phyloP scores from a whole-genome alignment of 768 basidiomycete species.

The Leccinellum luteum region DNA sequence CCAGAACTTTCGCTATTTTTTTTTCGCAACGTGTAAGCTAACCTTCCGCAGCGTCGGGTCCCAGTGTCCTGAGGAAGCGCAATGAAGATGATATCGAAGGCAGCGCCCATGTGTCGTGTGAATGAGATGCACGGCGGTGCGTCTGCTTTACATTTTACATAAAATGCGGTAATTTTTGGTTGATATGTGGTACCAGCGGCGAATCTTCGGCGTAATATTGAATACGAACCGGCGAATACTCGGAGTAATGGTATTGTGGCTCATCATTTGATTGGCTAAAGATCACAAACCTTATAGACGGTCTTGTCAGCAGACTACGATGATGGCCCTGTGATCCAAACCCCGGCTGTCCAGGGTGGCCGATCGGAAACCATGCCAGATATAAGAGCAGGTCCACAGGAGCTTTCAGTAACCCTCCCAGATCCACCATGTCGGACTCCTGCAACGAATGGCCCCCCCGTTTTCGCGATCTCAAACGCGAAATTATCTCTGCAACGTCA shows the following conservation, averaged over 20 bases:
- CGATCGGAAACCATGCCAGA: not conserved
- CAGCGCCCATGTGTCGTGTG: not conserved
- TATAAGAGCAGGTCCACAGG: conserved; percentile 13
- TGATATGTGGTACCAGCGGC: not conserved
- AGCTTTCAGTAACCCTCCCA: not conserved
- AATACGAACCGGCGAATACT: not conserved
- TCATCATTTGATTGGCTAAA: too few species aligned
- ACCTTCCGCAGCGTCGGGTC: not conserved
- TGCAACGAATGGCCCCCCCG: conserved; percentile 32
- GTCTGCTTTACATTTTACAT: not conserved
- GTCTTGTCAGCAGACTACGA: not conserved
- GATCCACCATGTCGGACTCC: conserved; percentile 12
- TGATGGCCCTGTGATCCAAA: not conserved
- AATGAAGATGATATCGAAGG: too few species aligned
- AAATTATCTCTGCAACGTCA: conserved; percentile 51
- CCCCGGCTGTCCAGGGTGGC: too few species aligned
- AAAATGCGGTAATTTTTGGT: not conserved
- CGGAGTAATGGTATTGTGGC: conserved; percentile 2
- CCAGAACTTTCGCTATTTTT: not conserved
- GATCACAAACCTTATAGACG: not conserved
- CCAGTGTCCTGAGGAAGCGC: not conserved
- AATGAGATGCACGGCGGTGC: not conserved
- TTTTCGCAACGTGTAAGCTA: not conserved
- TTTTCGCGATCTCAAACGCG: conserved; percentile 55
- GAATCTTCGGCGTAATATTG: conserved; percentile 9